phyloP scores from a whole-genome alignment of 306 rosid species.

The Lotus japonicus region DNA sequence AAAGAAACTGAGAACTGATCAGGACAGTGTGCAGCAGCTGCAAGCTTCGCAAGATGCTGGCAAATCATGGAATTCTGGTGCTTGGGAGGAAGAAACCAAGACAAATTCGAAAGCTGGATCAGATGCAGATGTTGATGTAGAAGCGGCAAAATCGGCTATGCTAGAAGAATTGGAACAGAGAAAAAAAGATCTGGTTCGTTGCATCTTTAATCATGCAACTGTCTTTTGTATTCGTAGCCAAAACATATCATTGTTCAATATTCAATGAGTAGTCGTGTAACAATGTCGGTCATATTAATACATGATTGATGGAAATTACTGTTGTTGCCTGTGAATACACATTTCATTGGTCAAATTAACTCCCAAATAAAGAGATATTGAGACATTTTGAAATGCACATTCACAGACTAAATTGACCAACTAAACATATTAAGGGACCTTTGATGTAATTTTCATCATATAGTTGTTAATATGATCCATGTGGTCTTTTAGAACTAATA shows the following conservation, averaged over 20 bases:
- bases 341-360: background rate
- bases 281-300: background rate
- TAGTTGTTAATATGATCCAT: background rate
- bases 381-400: too few relatives aligned
- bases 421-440: background rate
- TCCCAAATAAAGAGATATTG: background rate
- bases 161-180: constrained; percentile 60
- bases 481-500: background rate
- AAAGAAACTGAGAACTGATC: constrained; percentile 47
- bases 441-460: background rate
- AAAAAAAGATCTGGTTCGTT: constrained; percentile 72
- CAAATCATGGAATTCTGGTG: constrained; percentile 32
- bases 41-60: constrained; percentile 22
- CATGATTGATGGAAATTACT: too few relatives aligned
- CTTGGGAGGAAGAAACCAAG: constrained; percentile 29
- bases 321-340: background rate
- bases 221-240: background rate
- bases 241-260: background rate
- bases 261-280: background rate
- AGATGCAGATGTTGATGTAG: constrained; percentile 47
- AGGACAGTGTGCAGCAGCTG: constrained; percentile 28
- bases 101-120: constrained; percentile 20
- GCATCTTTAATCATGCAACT: background rate
- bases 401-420: background rate
- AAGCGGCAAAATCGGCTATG: constrained; percentile 30